Conservation (phyloP, 148 eudicot genomes). For the Agrostemma githago region DNA sequence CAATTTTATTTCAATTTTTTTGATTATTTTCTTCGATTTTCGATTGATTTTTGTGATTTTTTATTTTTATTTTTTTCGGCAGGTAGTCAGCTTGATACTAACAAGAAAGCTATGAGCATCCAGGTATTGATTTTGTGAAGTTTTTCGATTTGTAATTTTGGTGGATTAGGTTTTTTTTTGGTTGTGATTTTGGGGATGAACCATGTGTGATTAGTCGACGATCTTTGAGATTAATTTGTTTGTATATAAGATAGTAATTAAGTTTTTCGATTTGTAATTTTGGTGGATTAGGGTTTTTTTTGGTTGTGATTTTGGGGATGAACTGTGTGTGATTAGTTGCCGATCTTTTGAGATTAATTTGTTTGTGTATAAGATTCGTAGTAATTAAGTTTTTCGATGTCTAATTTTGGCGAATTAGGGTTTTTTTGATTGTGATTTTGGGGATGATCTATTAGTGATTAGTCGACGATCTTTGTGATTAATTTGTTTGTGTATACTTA, state of each 20-base stretch:
- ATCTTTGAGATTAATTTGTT: neutral
- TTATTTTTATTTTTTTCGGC: neutral
- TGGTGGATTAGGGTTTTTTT: too few relatives aligned
- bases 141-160: neutral
- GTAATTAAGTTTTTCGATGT: neutral
- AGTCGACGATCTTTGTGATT: neutral
- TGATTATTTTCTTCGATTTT: slow-evolving; percentile 2
- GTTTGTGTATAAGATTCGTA: neutral
- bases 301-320: neutral
- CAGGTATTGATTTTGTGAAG: slow-evolving; percentile 35
- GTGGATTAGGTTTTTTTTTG: neutral
- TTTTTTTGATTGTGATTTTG: neutral
- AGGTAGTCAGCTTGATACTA: slow-evolving; percentile 76
- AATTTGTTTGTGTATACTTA: neutral
- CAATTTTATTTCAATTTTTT: neutral
- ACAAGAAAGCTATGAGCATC: slow-evolving; percentile 73
- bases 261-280: too few relatives aligned
- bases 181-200: neutral
- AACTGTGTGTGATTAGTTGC: neutral
- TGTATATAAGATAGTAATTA: neutral
- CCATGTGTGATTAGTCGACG: neutral
- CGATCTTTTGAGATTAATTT: neutral
- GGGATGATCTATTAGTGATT: neutral
- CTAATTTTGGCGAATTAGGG: neutral
- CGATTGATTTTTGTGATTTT: neutral